A percentile compares a stretch with the other conserved stretches of the same genome.
Evolutionary conservation across 2,329 filamentous ascomycete genomes (phyloP).

Genomic region (Phaeoacremonium minimum): DNA sequence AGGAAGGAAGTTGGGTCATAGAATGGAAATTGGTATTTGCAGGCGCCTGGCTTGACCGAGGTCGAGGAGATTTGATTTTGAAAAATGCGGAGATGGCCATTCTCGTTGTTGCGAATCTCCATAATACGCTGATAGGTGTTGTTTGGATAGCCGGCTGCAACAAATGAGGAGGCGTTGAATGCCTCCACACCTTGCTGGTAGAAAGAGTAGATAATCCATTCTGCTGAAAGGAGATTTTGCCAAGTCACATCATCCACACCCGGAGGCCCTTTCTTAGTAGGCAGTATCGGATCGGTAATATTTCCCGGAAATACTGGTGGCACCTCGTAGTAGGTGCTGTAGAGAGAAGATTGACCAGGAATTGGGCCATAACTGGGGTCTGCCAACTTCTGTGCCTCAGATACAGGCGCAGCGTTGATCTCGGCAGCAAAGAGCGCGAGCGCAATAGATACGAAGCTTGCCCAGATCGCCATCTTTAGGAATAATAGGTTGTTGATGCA

Average conservation of each 20-base stretch:
- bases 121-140: constrained; percentile 18
- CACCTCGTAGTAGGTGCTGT: constrained; percentile 25
- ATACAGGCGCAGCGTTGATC: constrained; percentile 25
- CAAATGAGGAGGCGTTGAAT: constrained; percentile 30
- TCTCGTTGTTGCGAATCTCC: constrained; percentile 40
- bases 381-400: constrained; percentile 1
- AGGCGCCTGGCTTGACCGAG: constrained; percentile 28
- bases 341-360: constrained; percentile 13
- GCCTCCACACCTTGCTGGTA: constrained; percentile 33
- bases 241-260: constrained; percentile 34
- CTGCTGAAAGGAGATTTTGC: constrained; percentile 37
- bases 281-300: constrained; percentile 23
- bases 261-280: constrained; percentile 10
- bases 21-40: constrained; percentile 1
- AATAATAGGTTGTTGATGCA: too few relatives aligned
- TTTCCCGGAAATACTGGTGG: constrained; percentile 30
- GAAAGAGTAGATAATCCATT: constrained; percentile 39
- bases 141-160: constrained; percentile 17
- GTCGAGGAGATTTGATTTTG: constrained; percentile 34
- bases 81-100: constrained; percentile 38
- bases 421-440: too few relatives aligned
- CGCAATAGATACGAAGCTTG: too few relatives aligned
- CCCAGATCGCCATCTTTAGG: too few relatives aligned
- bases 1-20: neutral
- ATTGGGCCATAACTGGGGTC: constrained; percentile 1